A percentile compares a stretch with the other conserved stretches of the same genome.
Conservation (phyloP, 2,329 filamentous ascomycete genomes). For the Cadophora malorum region DNA sequence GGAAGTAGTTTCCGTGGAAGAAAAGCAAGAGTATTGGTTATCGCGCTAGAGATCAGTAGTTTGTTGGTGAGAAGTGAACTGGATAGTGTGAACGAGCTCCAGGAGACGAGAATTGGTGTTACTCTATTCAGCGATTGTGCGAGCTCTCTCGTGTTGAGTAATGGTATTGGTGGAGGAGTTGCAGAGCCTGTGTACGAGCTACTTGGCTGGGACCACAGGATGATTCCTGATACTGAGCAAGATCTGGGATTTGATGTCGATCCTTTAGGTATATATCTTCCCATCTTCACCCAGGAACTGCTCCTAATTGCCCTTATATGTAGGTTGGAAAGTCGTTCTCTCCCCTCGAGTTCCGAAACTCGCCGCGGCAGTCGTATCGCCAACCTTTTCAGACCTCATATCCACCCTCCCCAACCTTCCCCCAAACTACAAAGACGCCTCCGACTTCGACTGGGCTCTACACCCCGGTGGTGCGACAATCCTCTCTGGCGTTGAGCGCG, state of each 20-base stretch:
- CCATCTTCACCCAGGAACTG: slow-evolving; percentile 8
- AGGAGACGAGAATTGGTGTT: slow-evolving; percentile 69
- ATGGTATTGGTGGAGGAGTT: slow-evolving; percentile 57
- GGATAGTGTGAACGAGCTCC: slow-evolving; percentile 63
- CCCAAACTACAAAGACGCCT: slow-evolving; percentile 51
- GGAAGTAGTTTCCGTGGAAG: slow-evolving; percentile 64
- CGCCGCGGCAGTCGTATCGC: slow-evolving; percentile 56
- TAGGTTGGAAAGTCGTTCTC: slow-evolving; percentile 71
- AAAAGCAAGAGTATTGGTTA: slow-evolving; percentile 67
- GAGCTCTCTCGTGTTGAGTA: slow-evolving; percentile 69
- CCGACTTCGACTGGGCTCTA: slow-evolving; percentile 75
- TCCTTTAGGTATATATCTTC: slow-evolving; percentile 56
- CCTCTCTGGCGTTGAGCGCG: slow-evolving; percentile 65
- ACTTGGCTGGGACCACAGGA: slow-evolving; percentile 68
- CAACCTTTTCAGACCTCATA: slow-evolving; percentile 62
- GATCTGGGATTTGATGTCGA: slow-evolving; percentile 72
- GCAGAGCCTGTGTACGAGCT: slow-evolving; percentile 59
- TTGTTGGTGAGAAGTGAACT: slow-evolving; percentile 69
- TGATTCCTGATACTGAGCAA: slow-evolving; percentile 65
- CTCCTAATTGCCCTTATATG: slow-evolving; percentile 1
- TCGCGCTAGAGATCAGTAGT: slow-evolving; percentile 69
- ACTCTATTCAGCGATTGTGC: slow-evolving; percentile 74
- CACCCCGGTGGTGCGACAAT: slow-evolving; percentile 74
- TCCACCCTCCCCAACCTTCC: slow-evolving; percentile 55
- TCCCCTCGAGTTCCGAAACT: slow-evolving; percentile 66